Evolutionary conservation across 1,284 basidiomycete species (phyloP).

Genomic region (Inonotus hispidus): DNA sequence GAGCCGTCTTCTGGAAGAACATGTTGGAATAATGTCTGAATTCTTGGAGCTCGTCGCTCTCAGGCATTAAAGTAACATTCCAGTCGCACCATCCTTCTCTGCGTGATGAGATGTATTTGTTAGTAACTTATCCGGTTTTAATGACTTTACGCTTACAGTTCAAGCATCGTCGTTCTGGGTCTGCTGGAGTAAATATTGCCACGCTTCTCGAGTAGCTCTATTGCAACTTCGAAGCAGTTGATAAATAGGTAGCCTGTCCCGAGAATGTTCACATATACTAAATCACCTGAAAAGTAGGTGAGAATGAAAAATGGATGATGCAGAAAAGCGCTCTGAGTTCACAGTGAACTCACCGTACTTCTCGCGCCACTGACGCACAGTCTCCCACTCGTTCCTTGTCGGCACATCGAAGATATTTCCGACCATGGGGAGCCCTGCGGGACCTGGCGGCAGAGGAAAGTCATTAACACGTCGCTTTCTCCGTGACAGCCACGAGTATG

Average conservation of each 20-base stretch:
- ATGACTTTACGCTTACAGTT: background rate
- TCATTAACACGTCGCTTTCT: background rate
- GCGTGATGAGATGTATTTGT: background rate
- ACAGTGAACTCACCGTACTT: conserved; percentile 18
- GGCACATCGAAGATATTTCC: conserved; percentile 22
- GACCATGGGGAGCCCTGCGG: conserved; percentile 18
- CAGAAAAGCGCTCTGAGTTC: background rate
- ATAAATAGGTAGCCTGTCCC: conserved; percentile 22
- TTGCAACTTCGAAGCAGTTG: conserved; percentile 22
- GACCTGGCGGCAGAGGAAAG: conserved; percentile 17
- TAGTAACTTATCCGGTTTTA: background rate
- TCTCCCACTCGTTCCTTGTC: conserved; percentile 14
- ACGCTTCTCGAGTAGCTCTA: conserved; percentile 24
- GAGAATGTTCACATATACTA: conserved; percentile 22
- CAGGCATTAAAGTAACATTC: conserved; percentile 17
- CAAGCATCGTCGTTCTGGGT: background rate
- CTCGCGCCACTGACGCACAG: conserved; percentile 18
- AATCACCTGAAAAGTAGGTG: conserved; percentile 16
- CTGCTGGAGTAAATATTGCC: conserved; percentile 18
- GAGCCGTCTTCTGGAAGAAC: conserved; percentile 21
- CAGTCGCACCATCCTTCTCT: conserved; percentile 7
- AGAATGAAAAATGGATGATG: background rate
- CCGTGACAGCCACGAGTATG: background rate
- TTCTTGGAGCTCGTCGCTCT: conserved; percentile 23
- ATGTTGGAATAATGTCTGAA: conserved; percentile 23